Conservation (phyloP, 108 stramenopile genomes). For the Nitzschia sp. region DNA sequence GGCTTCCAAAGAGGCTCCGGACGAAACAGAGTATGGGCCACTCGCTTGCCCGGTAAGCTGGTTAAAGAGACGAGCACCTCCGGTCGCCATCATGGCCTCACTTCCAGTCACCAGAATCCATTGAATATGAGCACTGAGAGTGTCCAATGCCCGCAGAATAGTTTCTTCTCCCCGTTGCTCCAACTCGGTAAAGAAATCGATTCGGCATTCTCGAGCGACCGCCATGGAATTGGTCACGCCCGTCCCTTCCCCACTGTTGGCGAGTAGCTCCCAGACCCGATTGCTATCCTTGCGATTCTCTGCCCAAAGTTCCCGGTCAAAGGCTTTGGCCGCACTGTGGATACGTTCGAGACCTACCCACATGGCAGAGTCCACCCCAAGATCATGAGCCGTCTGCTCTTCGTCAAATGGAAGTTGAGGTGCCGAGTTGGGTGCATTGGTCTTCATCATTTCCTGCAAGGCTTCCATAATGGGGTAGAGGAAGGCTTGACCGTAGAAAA, state of each 20-base stretch:
- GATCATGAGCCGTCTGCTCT: conserved; percentile 71
- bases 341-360: conserved; percentile 81
- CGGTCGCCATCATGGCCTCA: conserved; percentile 63
- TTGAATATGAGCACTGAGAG: conserved; percentile 78
- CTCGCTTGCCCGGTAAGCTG: conserved; percentile 51
- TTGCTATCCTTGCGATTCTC: conserved; percentile 71
- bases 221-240: conserved; percentile 43
- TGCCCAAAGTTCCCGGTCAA: conserved; percentile 85
- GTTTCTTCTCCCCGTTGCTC: conserved; percentile 80
- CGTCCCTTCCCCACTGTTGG: conserved; percentile 45
- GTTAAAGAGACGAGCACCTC: conserved; percentile 63
- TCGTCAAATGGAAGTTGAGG: conserved; percentile 82
- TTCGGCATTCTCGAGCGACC: conserved; percentile 58
- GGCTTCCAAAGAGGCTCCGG: conserved; percentile 70
- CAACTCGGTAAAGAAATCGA: conserved; percentile 72
- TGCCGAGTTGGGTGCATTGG: conserved; percentile 56
- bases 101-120: conserved; percentile 82
- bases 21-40: conserved; percentile 77
- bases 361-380: conserved; percentile 77
- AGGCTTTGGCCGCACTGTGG: conserved; percentile 80
- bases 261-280: conserved; percentile 80
- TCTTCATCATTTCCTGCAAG: conserved; percentile 60
- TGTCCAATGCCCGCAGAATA: conserved; percentile 71
- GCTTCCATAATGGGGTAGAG: conserved; percentile 78
- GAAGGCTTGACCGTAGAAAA: conserved; percentile 75